Conservation (phyloP, 1,284 basidiomycete genomes). For the Mycena citricolor region DNA sequence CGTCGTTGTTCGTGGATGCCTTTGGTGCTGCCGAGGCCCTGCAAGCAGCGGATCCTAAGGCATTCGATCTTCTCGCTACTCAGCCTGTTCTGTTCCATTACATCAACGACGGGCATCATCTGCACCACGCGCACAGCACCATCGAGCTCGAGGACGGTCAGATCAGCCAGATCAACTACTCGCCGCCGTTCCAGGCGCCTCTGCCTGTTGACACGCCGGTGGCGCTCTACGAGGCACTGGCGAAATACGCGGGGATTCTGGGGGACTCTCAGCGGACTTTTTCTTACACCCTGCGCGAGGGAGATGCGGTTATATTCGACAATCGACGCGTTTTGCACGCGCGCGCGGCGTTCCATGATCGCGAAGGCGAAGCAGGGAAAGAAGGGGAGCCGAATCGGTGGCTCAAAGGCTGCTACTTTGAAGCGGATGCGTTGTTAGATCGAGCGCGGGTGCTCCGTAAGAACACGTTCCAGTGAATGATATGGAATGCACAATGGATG, state of each 20-base stretch:
- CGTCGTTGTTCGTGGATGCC: slow-evolving; percentile 88
- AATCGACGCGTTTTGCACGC: slow-evolving; percentile 93
- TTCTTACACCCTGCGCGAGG: slow-evolving; percentile 74
- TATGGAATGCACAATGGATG: neutral
- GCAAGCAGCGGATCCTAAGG: slow-evolving; percentile 45
- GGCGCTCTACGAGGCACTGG: slow-evolving; percentile 67
- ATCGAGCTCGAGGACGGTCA: slow-evolving; percentile 56
- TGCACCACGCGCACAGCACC: slow-evolving; percentile 79
- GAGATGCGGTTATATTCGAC: slow-evolving; percentile 90
- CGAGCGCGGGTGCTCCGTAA: slow-evolving; percentile 42
- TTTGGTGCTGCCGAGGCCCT: slow-evolving; percentile 67
- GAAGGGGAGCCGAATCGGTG: slow-evolving; percentile 64
- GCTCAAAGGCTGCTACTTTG: slow-evolving; percentile 87
- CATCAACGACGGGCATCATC: slow-evolving; percentile 86
- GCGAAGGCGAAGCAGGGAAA: slow-evolving; percentile 27
- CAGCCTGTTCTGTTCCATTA: slow-evolving; percentile 87
- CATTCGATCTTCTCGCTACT: slow-evolving; percentile 61
- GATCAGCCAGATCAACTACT: slow-evolving; percentile 82
- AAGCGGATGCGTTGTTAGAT: slow-evolving; percentile 77
- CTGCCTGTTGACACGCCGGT: slow-evolving; percentile 52
- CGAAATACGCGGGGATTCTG: slow-evolving; percentile 61
- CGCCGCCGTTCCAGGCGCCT: slow-evolving; percentile 93
- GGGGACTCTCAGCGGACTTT: slow-evolving; percentile 57
- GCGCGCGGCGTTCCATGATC: slow-evolving; percentile 72
- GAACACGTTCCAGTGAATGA: slow-evolving; percentile 5